Evolutionary conservation across 768 basidiomycete species (phyloP), one percentile per base, ranked within the genome.

Genomic region (Termitomyces sp.): DNA sequence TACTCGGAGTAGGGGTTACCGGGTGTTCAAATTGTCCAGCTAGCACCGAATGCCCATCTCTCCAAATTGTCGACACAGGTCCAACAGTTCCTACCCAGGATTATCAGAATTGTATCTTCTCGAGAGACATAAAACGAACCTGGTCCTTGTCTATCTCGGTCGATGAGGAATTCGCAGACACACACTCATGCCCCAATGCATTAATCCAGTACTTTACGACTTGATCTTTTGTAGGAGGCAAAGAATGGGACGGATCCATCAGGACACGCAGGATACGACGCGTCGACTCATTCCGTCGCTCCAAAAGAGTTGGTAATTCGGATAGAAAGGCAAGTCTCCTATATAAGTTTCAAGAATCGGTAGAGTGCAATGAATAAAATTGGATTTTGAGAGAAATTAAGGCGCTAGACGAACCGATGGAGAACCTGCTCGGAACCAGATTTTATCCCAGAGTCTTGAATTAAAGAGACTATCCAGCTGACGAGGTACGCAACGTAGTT

Each of bases 181-280:
- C 45, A 55, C 57, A 43, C 43, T 61, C 65, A 31, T 53, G 15
- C 29, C 49, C 56, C 37, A 66, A 50, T 15, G 42, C 38, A 34
- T 65, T 56, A 14, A 67, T 46, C 66, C 66, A 67, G 48, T 63
- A 67, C 31, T 52, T 38, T 17, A 48, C 62, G 5, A 57, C 57
- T 25, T 60, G 66, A 1, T 56, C n/a, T 40, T 57, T 15, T 0
- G 53, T 38, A 6, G 55, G 50, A 25, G 60, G 34, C 40, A 60
- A 43, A 29, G 57, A 51, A 29, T 53, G 32, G 29, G 60, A 61
- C 15, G 57, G 46, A 55, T 67, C 60, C 50, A 56, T 48, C 12
- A 63, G 63, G 43, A 68, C 53, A 12, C 65, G 65, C 34, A 68
- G 53, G 20, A 68, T 68, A 36, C 65, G 67, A 53, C 65, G 67